Evolutionary conservation across 495 filamentous ascomycete genomes (phyloP).

Genomic region (Aspergillus diversus): DNA sequence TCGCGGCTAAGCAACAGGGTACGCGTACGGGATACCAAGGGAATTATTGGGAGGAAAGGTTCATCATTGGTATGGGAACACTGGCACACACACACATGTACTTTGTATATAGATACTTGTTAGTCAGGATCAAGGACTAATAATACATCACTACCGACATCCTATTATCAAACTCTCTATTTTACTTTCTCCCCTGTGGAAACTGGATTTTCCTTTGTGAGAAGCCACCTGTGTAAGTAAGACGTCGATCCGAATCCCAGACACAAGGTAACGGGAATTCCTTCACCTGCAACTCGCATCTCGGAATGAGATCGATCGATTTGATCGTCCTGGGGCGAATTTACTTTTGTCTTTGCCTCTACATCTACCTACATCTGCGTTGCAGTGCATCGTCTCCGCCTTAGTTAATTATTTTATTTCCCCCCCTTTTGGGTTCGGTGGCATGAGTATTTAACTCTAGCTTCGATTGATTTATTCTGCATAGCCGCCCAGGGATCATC

Average conservation of each 20-base stretch:
- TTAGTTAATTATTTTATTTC: background rate
- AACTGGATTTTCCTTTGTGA: no score
- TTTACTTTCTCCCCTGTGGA: background rate
- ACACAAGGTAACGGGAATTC: no score
- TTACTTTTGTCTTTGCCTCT: no score
- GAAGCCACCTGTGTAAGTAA: no score
- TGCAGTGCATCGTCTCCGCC: background rate
- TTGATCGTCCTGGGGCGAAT: no score
- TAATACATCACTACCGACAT: background rate
- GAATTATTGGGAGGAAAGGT: background rate
- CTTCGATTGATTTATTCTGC: no score
- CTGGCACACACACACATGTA: constrained; percentile 5
- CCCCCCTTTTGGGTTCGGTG: no score
- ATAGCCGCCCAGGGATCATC: no score
- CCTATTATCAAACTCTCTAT: background rate
- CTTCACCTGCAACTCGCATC: no score
- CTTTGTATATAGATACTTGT: constrained; percentile 19
- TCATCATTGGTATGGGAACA: background rate
- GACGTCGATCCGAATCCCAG: no score
- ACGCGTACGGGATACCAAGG: background rate
- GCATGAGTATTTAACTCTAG: no score
- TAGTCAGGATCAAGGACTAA: constrained; percentile 1
- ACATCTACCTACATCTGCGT: background rate
- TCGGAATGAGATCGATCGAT: no score
- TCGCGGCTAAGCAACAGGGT: background rate